Percentiles rank a stretch among this genome's conserved stretches.
These are phyloP conservation scores for Prunella vulgaris DNA, from an alignment of 257 asterid genomes.

Conservation along the genomic window DNA sequence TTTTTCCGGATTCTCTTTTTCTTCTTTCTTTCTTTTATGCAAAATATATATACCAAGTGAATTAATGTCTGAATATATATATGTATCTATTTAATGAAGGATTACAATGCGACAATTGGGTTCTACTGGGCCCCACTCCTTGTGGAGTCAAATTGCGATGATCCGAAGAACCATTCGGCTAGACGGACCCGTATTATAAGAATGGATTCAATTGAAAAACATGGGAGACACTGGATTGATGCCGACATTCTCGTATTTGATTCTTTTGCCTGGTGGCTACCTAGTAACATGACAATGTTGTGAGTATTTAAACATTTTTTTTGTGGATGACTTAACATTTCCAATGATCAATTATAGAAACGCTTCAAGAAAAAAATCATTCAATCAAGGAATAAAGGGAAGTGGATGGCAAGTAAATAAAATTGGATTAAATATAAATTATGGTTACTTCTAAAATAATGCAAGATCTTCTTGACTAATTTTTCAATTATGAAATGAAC, in stretches of 20 bases:
- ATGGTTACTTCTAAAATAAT: no score
- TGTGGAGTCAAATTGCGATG: conserved; percentile 56
- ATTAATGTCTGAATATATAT: no score
- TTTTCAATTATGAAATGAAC: background rate
- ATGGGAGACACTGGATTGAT: conserved; percentile 51
- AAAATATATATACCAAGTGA: no score
- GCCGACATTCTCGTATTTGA: conserved; percentile 57
- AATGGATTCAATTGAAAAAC: conserved; percentile 43
- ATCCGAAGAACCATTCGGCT: conserved; percentile 8
- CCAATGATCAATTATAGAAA: no score
- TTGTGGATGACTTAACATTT: no score
- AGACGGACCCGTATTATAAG: conserved; percentile 14
- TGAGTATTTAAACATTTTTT: background rate
- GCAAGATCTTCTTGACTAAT: no score
- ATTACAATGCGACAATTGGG: conserved; percentile 55
- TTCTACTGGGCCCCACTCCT: conserved; percentile 68
- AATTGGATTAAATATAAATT: no score
- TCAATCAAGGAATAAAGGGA: no score
- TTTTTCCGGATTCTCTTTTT: no score
- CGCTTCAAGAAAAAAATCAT: no score
- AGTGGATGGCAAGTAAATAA: no score
- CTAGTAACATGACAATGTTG: background rate
- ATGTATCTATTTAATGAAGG: conserved; percentile 45
- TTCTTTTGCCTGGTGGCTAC: conserved; percentile 58
- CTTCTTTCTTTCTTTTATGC: no score